A percentile compares a stretch with the other conserved stretches of the same genome.
Conservation (phyloP, 768 basidiomycete genomes). For the Tylopilus rubrobrunneus region DNA sequence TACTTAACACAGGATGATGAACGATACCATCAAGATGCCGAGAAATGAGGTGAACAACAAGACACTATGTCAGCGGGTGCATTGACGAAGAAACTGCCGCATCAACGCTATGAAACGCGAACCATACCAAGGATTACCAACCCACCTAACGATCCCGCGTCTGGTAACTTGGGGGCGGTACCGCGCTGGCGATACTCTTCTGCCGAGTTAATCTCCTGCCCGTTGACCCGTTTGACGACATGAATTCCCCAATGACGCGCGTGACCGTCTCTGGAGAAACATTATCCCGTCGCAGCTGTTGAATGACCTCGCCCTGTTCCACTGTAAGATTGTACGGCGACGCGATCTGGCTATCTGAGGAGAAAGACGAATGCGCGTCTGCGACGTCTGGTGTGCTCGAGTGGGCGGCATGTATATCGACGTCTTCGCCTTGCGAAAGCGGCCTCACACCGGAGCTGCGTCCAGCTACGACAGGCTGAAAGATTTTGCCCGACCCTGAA, state of each 20-base stretch:
- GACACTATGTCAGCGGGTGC: neutral
- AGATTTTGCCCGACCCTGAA: neutral
- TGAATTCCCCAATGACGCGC: constrained; percentile 13
- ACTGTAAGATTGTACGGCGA: constrained; percentile 7
- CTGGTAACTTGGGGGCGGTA: constrained; percentile 21
- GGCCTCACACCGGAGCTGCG: neutral
- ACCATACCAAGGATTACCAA: no score
- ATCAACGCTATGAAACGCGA: neutral
- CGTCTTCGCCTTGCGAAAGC: neutral
- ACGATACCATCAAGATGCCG: no score
- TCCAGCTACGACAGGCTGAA: constrained; percentile 1
- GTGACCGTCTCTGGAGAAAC: constrained; percentile 14
- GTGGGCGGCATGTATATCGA: neutral
- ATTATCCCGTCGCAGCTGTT: constrained; percentile 4
- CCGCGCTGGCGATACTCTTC: constrained; percentile 4
- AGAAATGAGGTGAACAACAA: no score
- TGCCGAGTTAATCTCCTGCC: neutral
- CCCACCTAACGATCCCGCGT: neutral
- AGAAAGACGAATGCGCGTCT: neutral
- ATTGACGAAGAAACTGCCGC: neutral
- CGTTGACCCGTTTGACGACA: neutral
- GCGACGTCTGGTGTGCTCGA: neutral
- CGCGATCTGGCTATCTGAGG: neutral
- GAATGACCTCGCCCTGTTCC: constrained; percentile 13
- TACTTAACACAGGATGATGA: no score